Conservation (phyloP, 2,329 filamentous ascomycete species). For the Alternaria longipes region DNA sequence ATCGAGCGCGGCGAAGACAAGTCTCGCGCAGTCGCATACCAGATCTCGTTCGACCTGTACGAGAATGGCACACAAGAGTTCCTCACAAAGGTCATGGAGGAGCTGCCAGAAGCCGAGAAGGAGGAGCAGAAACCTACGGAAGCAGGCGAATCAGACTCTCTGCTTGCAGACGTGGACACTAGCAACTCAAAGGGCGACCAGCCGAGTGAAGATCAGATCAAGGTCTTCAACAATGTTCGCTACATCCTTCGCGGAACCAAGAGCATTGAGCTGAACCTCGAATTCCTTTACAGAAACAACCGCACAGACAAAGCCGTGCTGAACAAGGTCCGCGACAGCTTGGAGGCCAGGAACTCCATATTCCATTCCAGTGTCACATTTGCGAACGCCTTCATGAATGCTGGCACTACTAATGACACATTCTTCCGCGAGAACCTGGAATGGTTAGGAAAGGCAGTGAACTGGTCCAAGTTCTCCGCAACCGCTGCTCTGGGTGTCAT, state of each 20-base stretch:
- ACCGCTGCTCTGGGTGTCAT: conserved; percentile 97
- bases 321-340: conserved; percentile 94
- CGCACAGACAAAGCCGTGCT: conserved; percentile 90
- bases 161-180: conserved; percentile 65
- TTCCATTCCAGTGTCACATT: conserved; percentile 98
- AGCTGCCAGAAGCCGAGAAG: conserved; percentile 67
- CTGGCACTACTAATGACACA: conserved; percentile 96
- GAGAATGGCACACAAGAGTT: conserved; percentile 99
- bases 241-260: conserved; percentile 84
- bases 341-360: conserved; percentile 96
- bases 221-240: conserved; percentile 66
- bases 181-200: conserved; percentile 58
- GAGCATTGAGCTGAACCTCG: conserved; percentile 92
- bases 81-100: conserved; percentile 84
- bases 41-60: conserved; percentile 97
- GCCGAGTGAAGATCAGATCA: conserved; percentile 60
- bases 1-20: conserved; percentile 80
- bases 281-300: conserved; percentile 96
- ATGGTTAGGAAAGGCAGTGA: conserved; percentile 97
- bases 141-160: conserved; percentile 65
- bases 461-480: conserved; percentile 99
- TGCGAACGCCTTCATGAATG: conserved; percentile 99
- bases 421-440: conserved; percentile 99
- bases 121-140: conserved; percentile 59
- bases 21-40: conserved; percentile 88